Conservation (phyloP, 2,329 filamentous ascomycete species). For the Colletotrichum sp. region DNA sequence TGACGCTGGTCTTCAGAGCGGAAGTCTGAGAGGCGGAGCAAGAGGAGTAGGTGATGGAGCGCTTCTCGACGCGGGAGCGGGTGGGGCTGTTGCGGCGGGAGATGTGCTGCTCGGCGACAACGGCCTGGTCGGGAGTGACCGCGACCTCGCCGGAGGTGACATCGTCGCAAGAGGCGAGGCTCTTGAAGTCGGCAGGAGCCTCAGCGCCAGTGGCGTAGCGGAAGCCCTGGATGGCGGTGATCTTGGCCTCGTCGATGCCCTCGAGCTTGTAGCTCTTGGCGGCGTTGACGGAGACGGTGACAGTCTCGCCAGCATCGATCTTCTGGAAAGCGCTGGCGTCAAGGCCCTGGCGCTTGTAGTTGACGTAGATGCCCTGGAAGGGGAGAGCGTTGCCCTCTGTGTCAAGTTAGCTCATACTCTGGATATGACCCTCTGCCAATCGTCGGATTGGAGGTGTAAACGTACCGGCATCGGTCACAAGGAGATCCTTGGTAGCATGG, state of each 20-base stretch:
- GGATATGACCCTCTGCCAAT: rapidly evolving
- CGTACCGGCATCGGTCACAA: constrained; percentile 17
- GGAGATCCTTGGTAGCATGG: constrained; percentile 18
- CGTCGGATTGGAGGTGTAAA: not conserved
- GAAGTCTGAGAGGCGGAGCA: constrained; percentile 5
- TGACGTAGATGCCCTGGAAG: constrained; percentile 16
- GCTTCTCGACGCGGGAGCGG: constrained; percentile 15
- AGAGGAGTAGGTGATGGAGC: constrained; percentile 15
- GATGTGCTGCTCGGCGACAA: constrained; percentile 7
- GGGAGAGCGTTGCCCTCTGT: constrained; percentile 12
- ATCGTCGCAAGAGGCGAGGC: constrained; percentile 1
- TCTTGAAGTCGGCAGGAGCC: not conserved
- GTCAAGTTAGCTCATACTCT: not conserved
- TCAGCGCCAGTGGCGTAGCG: constrained; percentile 2
- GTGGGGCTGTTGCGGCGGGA: not conserved
- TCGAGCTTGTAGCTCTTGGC: constrained; percentile 18
- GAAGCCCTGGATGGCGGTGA: constrained; percentile 18
- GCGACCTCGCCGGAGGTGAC: constrained; percentile 6
- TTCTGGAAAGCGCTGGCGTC: constrained; percentile 6
- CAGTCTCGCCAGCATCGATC: constrained; percentile 13
- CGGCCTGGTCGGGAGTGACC: constrained; percentile 2
- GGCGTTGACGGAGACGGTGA: constrained; percentile 17
- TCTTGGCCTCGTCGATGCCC: constrained; percentile 8
- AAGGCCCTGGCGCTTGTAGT: constrained; percentile 16
- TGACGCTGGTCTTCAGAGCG: constrained; percentile 2